phyloP scores from a whole-genome alignment of 805 yeast genomes.

The Starmerella vaccinii region DNA sequence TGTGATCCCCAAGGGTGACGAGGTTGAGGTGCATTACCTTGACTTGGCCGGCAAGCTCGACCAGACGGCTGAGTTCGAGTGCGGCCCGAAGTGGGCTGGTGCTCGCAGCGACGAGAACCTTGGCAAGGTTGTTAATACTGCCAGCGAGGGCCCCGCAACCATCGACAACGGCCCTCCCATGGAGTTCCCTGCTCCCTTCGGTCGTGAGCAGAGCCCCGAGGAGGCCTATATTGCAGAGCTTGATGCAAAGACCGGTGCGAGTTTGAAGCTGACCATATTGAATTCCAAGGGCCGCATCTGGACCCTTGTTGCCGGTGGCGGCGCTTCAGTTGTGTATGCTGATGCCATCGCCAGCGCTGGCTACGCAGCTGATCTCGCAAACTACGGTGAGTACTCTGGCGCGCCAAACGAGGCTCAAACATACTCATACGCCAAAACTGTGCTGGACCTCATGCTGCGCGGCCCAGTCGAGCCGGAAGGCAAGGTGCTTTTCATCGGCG shows the following conservation, averaged over 20 bases:
- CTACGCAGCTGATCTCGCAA: constrained; percentile 37
- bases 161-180: constrained; percentile 41
- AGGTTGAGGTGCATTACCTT: constrained; percentile 38
- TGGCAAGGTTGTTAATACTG: constrained; percentile 28
- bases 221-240: constrained; percentile 41
- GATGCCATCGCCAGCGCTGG: constrained; percentile 42
- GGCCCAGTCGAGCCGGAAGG: constrained; percentile 34
- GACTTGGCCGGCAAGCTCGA: constrained; percentile 41
- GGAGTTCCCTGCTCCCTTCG: constrained; percentile 42
- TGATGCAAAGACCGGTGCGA: constrained; percentile 41
- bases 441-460: constrained; percentile 38
- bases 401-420: constrained; percentile 41
- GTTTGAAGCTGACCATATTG: constrained; percentile 37
- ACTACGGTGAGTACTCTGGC: constrained; percentile 42
- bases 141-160: constrained; percentile 24
- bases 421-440: constrained; percentile 40
- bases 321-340: constrained; percentile 41
- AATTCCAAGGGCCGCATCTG: constrained; percentile 38
- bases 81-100: constrained; percentile 42
- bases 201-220: constrained; percentile 37
- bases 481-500: constrained; percentile 38
- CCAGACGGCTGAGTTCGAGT: constrained; percentile 41
- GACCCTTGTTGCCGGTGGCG: constrained; percentile 43
- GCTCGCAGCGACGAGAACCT: constrained; percentile 37
- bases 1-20: constrained; percentile 34